Conservation (phyloP, 148 eudicot genomes). For the Amaranthus cruentus region DNA sequence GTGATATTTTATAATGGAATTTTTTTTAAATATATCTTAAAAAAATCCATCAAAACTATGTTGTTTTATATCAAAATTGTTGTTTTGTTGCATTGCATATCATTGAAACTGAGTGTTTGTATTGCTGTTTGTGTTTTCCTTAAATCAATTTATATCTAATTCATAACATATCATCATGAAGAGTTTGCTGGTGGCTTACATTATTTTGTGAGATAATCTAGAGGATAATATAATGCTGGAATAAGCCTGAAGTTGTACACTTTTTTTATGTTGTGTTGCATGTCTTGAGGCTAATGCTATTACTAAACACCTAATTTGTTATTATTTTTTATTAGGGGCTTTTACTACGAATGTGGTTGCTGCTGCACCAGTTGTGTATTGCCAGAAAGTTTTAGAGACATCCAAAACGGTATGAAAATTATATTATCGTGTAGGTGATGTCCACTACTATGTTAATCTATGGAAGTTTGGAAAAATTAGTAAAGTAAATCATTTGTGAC, state of each 20-base stretch:
- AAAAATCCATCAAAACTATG: neutral
- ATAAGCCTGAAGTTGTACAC: neutral
- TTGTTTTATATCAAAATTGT: neutral
- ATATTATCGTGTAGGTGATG: neutral
- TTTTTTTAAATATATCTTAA: neutral
- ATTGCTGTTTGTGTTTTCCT: neutral
- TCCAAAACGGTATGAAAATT: conserved; percentile 57
- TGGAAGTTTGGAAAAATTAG: neutral
- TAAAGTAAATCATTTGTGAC: neutral
- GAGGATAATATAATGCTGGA: neutral
- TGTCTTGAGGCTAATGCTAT: conserved; percentile 1
- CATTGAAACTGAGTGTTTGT: neutral
- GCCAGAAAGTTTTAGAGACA: conserved; percentile 55
- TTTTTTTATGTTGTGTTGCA: neutral
- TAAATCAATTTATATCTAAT: neutral
- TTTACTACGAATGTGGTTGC: conserved; percentile 95
- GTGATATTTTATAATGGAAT: neutral
- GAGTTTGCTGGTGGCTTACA: neutral
- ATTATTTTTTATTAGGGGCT: conserved; percentile 48
- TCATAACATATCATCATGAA: neutral
- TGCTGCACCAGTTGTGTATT: conserved; percentile 93
- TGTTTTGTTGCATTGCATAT: neutral
- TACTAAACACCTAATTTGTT: neutral
- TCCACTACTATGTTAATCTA: neutral
- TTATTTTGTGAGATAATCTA: neutral